Percentiles rank a stretch among this genome's conserved stretches.
These are phyloP conservation scores for Suillus variegatus DNA, from an alignment of 768 basidiomycete species.

Conservation along the genomic window DNA sequence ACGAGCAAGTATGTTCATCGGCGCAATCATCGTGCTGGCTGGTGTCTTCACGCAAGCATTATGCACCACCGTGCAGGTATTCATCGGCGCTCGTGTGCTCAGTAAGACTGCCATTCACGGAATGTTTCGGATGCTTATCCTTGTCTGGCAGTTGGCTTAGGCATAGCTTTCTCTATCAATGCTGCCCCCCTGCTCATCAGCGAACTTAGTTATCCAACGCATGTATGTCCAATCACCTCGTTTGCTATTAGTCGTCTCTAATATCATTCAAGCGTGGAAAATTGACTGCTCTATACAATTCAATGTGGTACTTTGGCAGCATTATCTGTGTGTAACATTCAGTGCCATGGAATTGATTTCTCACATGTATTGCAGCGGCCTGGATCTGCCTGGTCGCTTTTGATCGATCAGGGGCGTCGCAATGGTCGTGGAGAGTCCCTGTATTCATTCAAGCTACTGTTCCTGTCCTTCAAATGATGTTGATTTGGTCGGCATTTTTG, in stretches of 20 bases:
- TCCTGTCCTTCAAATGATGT: constrained; percentile 54
- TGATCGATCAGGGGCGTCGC: constrained; percentile 33
- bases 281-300: constrained; percentile 67
- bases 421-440: constrained; percentile 69
- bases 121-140: not conserved
- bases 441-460: constrained; percentile 61
- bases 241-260: not conserved
- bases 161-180: constrained; percentile 61
- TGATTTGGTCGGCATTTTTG: constrained; percentile 47
- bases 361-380: constrained; percentile 31
- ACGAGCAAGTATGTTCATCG: constrained; percentile 57
- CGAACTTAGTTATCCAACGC: constrained; percentile 72
- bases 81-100: constrained; percentile 58
- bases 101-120: constrained; percentile 1
- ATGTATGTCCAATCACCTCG: constrained; percentile 39
- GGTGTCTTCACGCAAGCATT: constrained; percentile 60
- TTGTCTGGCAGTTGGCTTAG: constrained; percentile 54
- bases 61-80: constrained; percentile 46
- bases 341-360: not conserved
- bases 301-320: constrained; percentile 75
- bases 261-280: constrained; percentile 43
- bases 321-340: constrained; percentile 43
- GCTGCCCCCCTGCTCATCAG: constrained; percentile 64
- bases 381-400: constrained; percentile 51
- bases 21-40: constrained; percentile 62